Conservation (phyloP, 2,329 filamentous ascomycete species). For the Sclerotinia subarctica region DNA sequence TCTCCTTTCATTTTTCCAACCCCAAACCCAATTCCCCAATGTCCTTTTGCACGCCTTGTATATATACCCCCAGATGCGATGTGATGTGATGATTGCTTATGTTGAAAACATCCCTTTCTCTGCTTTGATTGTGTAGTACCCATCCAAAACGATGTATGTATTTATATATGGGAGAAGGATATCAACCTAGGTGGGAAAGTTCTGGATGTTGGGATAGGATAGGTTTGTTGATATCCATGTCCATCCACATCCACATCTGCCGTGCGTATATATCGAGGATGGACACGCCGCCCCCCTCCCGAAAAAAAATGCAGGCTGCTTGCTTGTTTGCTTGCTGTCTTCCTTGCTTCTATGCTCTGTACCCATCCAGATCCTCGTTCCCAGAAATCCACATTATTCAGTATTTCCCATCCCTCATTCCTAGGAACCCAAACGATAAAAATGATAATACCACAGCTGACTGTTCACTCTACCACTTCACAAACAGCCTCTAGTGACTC, state of each 20-base stretch:
- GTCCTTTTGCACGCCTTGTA: background rate
- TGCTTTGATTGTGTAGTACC: background rate
- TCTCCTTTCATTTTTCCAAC: too few species aligned
- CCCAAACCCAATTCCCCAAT: background rate
- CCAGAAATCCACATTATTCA: too few species aligned
- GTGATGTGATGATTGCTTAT: too few species aligned
- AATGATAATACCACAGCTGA: background rate
- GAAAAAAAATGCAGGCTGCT: background rate
- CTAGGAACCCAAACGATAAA: background rate
- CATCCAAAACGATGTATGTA: background rate
- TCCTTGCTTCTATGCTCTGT: background rate
- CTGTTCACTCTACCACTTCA: conserved; percentile 32
- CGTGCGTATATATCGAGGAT: background rate
- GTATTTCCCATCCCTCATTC: background rate
- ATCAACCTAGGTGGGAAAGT: too few species aligned
- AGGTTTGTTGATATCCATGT: background rate
- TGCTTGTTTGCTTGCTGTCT: background rate
- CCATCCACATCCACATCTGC: background rate
- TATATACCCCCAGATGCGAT: background rate
- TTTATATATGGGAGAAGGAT: too few species aligned
- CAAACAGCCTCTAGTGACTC: conserved; percentile 52
- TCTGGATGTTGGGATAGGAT: too few species aligned
- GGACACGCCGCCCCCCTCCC: too few species aligned
- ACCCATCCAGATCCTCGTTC: background rate
- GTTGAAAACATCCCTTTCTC: background rate